Base-by-base conservation (phyloP, 2,329 filamentous ascomycete species). In the Colletotrichum camelliae region DNA sequence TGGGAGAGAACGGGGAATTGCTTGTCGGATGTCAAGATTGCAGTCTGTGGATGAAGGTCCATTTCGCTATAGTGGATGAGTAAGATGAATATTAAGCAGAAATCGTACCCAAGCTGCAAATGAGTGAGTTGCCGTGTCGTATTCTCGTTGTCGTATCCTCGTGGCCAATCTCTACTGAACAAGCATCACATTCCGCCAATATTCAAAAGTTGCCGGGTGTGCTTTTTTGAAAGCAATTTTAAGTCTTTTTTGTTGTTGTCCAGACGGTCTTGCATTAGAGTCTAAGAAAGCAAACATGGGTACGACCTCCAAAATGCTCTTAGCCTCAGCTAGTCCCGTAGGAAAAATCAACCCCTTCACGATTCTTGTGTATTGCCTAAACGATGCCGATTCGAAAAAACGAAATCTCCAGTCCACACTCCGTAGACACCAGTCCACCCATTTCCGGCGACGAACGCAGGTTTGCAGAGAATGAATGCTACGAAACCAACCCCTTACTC, bases 1-100 rank as follows among this genome's bases (percentile, higher is more conserved):
- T 88, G 52, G 88, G 86, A 61, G 89, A 91, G 67, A 86, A 90
- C 77, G 89, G 92, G 10, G 91, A 92, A 80, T 82, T 94, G 62
- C 87, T 93, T 81, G 91, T 94, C 55, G 92, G 91, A 13, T 94
- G 92, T 80, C 86, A 87, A 72, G 92, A 93, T 79, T 94, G 92
- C 78, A 94, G 92, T 80, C 84, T 94, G 61, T 94, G 91, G 91
- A 82, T 94, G 67, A 88, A 89, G 72, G 91, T 94, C 48, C 87
- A 92, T 67, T 94, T 93, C 85, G 91, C 89, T 10, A 87, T 92
- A 16, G 83, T 91, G 33, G 83, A 85, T 10, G 74, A 74, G 12
- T 74, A 21, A 74, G 35, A 27, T 24, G 18, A 31, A 33, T 58
- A 7, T 9, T 27, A 16, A 31, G 18, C 7, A 58, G 24, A 31